Base-by-base conservation (phyloP, 176 grass and related monocot genomes). In the Hyparrhenia diplandra region DNA sequence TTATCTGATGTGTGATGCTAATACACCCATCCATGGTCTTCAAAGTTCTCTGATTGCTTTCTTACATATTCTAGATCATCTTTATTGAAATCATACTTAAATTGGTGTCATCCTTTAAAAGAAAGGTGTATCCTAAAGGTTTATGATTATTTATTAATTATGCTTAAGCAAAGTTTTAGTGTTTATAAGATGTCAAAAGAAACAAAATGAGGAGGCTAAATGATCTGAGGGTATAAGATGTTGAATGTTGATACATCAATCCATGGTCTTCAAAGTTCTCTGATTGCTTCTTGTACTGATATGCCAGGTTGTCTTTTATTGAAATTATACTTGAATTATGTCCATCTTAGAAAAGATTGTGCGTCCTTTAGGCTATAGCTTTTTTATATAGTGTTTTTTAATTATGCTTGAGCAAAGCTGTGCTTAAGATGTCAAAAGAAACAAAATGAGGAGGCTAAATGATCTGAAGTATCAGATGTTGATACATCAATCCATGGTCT, bases 381-480 rank as follows among this genome's bases (percentile, higher is more conserved):
- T n/a, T n/a, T n/a, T n/a, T n/a, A n/a, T n/a, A n/a, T n/a, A n/a
- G n/a, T n/a, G n/a, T n/a, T n/a, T n/a, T n/a, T n/a, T n/a, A n/a
- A n/a, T n/a, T n/a, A n/a, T n/a, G n/a, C n/a, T n/a, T n/a, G n/a
- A n/a, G n/a, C n/a, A n/a, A n/a, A n/a, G n/a, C n/a, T n/a, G n/a
- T n/a, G n/a, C n/a, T n/a, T n/a, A n/a, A n/a, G n/a, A n/a, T n/a
- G n/a, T n/a, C n/a, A n/a, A n/a, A 18, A 46, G 47, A 82, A 6
- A 47, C 47, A 88, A 88, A 85, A 92, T 83, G 79, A 88, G 82
- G 85, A 82, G 83, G 11, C 54, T 2, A 52, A 57, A 45, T 58
- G 47, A 80, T 89, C 83, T 79, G 74, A 86, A 86, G 45, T 75
- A 87, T 88, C 39, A 8, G 27, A 60, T 87, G 90, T 63, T 82